Percentiles rank a stretch among this genome's conserved stretches.
These are phyloP conservation scores for Penicillium simplicissimum DNA, from an alignment of 495 filamentous ascomycete species.

Conservation along the genomic window DNA sequence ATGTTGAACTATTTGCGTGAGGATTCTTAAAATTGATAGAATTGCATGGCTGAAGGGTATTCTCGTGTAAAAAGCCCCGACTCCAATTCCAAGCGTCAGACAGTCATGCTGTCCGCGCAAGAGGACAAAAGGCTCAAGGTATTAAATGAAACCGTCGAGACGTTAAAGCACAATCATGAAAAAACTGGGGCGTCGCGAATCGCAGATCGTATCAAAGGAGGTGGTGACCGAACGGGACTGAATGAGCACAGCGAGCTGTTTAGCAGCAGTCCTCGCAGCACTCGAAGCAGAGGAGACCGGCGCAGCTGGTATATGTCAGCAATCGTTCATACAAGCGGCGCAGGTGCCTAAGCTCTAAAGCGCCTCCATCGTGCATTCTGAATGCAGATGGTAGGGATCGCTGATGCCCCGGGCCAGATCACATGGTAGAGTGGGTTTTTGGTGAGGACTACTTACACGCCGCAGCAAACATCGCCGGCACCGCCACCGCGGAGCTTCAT, in stretches of 20 bases:
- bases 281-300: conserved; percentile 47
- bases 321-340: conserved; percentile 1
- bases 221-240: background rate
- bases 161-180: background rate
- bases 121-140: background rate
- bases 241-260: background rate
- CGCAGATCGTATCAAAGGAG: background rate
- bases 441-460: conserved; percentile 37
- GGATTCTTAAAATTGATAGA: too few species aligned
- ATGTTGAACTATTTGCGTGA: too few species aligned
- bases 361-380: background rate
- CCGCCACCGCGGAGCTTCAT: conserved; percentile 48
- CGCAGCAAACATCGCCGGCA: conserved; percentile 46
- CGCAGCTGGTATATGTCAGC: conserved; percentile 31
- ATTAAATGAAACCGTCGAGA: background rate
- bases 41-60: conserved; percentile 23
- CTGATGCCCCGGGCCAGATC: background rate
- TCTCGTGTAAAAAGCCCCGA: conserved; percentile 3
- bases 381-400: background rate
- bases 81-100: background rate
- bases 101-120: background rate
- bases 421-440: background rate
- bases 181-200: background rate
- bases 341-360: background rate
- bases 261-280: conserved; percentile 39